Evolutionary conservation across 768 basidiomycete genomes (phyloP), one percentile per base, ranked within the genome.

Genomic region (Mycena venus): DNA sequence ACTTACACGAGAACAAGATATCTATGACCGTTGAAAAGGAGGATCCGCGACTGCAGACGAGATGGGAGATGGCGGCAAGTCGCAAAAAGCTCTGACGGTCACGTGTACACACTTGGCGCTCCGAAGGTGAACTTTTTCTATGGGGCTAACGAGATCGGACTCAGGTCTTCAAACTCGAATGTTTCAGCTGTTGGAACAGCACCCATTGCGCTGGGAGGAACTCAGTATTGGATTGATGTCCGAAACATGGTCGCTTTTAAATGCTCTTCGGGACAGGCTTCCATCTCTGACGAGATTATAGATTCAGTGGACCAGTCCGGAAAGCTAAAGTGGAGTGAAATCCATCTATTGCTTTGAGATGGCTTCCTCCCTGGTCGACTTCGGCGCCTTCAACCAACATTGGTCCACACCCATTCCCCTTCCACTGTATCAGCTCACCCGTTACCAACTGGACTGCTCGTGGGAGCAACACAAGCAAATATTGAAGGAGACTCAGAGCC

Each of bases 191-290:
- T 21, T 72, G 14, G 11, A 3, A 5, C n/a, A 51, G 21, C 47
- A 72, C 44, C 53, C 58, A 7, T 15, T 27, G 11, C 64, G 58
- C 4, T 67, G 71, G 71, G 64, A 66, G 25, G 64, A 66, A 11
- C 71, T 72, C 25, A 31, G 19, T 17, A 4, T 72, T n/a, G 15
- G 32, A 10, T 4, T 72, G 19, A 67, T 58, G 6, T n/a, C 62
- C 5, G 42, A 31, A 0, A 17, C 65, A 2, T n/a, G 49, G 0
- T 63, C 70, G 1, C 32, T 47, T 12, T n/a, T 72, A 17, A 0
- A 40, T 19, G 11, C 32, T 17, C 19, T 72, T 5, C 71, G 59
- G 3, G 36, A 32, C 27, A 44, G 51, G 6, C 4, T 71, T 2
- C 62, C 70, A 1, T 58, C n/a, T 1, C 25, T 71, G 9, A 2